A percentile compares a stretch with the other conserved stretches of the same genome.
Evolutionary conservation across 108 stramenopile species (phyloP).

Genomic region (Cyclotella distinguenda): DNA sequence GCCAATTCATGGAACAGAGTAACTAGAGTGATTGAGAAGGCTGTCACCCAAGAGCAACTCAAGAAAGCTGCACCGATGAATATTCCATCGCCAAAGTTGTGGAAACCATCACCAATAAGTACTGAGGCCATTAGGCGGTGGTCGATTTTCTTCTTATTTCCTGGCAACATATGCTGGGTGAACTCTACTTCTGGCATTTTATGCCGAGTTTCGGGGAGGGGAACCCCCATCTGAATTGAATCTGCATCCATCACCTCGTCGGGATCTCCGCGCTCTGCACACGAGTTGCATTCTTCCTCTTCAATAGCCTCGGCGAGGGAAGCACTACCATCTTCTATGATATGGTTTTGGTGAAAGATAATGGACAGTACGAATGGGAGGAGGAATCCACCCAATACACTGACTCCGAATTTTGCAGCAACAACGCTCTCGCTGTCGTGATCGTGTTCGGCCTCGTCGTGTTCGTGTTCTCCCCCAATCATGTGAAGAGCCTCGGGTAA

Average conservation of each 20-base stretch:
- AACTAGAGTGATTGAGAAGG: constrained; percentile 52
- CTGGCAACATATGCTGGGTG: too few relatives aligned
- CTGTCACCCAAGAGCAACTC: constrained; percentile 45
- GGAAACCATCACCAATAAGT: constrained; percentile 65
- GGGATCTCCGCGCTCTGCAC: background rate
- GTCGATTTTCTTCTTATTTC: constrained; percentile 30
- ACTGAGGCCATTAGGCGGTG: constrained; percentile 41
- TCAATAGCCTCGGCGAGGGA: background rate
- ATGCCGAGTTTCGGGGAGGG: too few relatives aligned
- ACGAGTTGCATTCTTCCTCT: constrained; percentile 13
- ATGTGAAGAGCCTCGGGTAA: constrained; percentile 57
- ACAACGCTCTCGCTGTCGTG: constrained; percentile 37
- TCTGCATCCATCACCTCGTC: too few relatives aligned
- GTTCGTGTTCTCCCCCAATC: constrained; percentile 33
- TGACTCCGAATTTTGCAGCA: constrained; percentile 65
- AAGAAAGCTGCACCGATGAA: constrained; percentile 77
- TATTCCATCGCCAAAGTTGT: constrained; percentile 86
- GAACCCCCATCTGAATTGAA: too few relatives aligned
- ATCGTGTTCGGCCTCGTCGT: constrained; percentile 31
- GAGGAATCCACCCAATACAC: constrained; percentile 70
- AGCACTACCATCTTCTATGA: constrained; percentile 20
- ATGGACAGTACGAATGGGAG: constrained; percentile 56
- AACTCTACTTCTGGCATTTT: too few relatives aligned
- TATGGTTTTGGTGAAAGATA: constrained; percentile 47
- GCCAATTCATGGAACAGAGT: constrained; percentile 81